Evolutionary conservation across 768 basidiomycete species (phyloP), one percentile per base, ranked within the genome.

Genomic region (Epithele typhae): DNA sequence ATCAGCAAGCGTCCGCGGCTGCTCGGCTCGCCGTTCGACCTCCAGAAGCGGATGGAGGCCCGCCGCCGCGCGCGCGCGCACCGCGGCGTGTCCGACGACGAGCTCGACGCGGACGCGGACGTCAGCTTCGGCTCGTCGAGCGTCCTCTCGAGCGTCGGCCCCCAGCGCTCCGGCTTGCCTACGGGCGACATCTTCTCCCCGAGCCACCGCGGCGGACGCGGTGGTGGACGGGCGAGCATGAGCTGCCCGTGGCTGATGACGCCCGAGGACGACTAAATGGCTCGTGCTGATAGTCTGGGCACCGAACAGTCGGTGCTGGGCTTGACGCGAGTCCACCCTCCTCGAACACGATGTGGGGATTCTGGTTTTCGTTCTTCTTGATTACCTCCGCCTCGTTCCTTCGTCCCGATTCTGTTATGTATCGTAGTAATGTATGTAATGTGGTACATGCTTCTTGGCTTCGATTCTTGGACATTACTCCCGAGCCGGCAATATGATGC

Each of bases 21-120:
- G 5, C 56, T 57, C 18, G 52, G 53, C 19, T 57, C 56, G 3
- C 56, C 56, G 4, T 57, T 57, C 42, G 56, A 57, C 36, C 56
- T 51, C 22, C 35, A 43, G 11, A 53, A 51, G 37, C 48, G 48
- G 10, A 49, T 48, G 15, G 40, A 45, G 40, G 22, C 38, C 38
- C 52, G 48, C 19, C 36, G 25, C 11, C 30, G 2, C 1, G 6
- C 38, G 14, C 24, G 6, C 19, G 9, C 30, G 27, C 38, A 32
- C 38, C 15, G 22, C 27, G 23, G 43, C 39, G 32, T 19, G 24
- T 11, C 34, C 30, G 15, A 18, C 22, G 37, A 49, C 40, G 43
- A 38, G 24, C n/a, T n/a, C n/a, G 40, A 42, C 36, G 38, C 41
- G 19, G 46, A 48, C 37, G 38, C 30, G 22, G 43, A 27, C 12